Evolutionary conservation across 305 asterid genomes (phyloP), one percentile per base, ranked within the genome.

Genomic region (Fraxinus nigra): DNA sequence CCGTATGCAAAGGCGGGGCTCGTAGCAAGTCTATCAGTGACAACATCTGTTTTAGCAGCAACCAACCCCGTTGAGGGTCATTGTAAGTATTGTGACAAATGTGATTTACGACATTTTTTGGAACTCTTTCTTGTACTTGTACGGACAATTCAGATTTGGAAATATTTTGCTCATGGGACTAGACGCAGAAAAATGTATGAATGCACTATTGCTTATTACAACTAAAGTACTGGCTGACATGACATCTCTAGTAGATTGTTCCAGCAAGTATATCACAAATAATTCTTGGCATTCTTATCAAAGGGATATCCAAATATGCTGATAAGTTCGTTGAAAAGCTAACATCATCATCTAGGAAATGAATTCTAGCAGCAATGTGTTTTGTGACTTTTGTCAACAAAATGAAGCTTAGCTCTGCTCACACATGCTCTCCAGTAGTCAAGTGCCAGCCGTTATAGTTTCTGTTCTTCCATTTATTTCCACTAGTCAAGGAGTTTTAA

Each of bases 31-130:
- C 87, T 96, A 86, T 94, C 98, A 78, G 99, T 98, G 26, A 87
- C 95, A 83, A 96, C 99, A 86, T 88, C 99, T 77, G 92, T 96
- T 92, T 90, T 96, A 89, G 98, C 99, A 78, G 98, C 99, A 43
- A 97, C 99, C 85, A 96, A 96, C 86, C 98, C 99, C 87, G 95
- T 85, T 76, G 98, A 97, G 83, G 99, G 99, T 85, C 99, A 94
- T 85, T 94, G 93, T 81, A 91, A 93, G 99, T 95, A 94, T n/a
- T 83, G 79, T 81, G 56, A 81, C 80, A 77, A 78, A 34, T 82
- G 76, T 72, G 67, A 38, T 76, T 63, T 83, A 32, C 84, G 81
- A 61, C 61, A 26, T 78, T 30, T 76, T 5, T 72, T 24, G 28
- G 77, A 46, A 46, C 56, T 33, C 67, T 78, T 73, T 46, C 43